Evolutionary conservation across 2,329 filamentous ascomycete species (phyloP).

Genomic region (Trichocomaceae sp.): DNA sequence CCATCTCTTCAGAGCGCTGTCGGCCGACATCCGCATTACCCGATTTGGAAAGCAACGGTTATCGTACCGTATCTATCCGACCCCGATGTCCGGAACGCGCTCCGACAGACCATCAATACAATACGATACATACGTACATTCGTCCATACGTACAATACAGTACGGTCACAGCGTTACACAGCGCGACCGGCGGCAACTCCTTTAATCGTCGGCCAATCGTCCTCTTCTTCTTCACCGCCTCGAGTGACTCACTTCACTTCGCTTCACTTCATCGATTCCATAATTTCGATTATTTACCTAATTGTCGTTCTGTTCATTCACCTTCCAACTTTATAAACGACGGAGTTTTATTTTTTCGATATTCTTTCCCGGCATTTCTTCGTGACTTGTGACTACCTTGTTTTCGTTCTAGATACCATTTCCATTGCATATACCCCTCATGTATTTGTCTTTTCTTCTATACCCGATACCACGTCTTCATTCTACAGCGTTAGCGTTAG

Average conservation of each 20-base stretch:
- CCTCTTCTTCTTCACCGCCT: not conserved
- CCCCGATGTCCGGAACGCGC: not conserved
- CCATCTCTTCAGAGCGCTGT: no score
- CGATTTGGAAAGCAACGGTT: no score
- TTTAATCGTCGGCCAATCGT: not conserved
- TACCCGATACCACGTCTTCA: not conserved
- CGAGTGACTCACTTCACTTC: conserved; percentile 1
- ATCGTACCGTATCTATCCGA: not conserved
- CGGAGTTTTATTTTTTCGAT: not conserved
- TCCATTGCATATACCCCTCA: not conserved
- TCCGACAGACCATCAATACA: no score
- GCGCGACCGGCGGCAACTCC: not conserved
- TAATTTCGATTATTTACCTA: not conserved
- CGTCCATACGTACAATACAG: not conserved
- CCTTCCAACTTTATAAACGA: not conserved
- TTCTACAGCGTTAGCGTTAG: not conserved
- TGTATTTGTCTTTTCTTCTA: not conserved
- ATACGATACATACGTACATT: not conserved
- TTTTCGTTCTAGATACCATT: not conserved
- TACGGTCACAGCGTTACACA: conserved; percentile 1
- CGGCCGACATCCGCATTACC: not conserved
- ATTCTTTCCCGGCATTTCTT: not conserved
- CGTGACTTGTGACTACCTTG: not conserved
- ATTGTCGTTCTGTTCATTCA: not conserved
- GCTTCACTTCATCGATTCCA: conserved; percentile 18